Evolutionary conservation across 306 rosid species (phyloP), one percentile per base, ranked within the genome.

Genomic region (Begonia loranthoides): DNA sequence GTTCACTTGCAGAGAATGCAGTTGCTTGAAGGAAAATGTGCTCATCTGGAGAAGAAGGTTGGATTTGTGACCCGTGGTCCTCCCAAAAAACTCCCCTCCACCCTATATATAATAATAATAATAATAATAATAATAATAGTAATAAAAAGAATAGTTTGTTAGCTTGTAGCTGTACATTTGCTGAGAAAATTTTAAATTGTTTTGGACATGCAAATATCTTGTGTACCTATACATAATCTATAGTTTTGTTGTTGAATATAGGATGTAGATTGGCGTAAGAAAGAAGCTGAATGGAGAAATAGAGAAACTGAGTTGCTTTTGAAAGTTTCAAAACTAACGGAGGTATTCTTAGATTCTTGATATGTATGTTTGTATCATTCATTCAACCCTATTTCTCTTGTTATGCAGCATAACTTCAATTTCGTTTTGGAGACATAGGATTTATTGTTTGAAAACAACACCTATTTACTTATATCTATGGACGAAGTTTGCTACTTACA

Each of bases 11-110:
- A 89, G 95, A 77, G 59, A 58, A 84, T 89, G 70, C 59, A 54
- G 52, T 61, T 66, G 4, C 95, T 84, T 40, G 87, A 88, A 74
- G 78, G 51, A 61, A 77, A 70, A 67, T 84, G 95, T 69, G 77
- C 69, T 63, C 64, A 76, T 44, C 78, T 77, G 45, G 83, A 81
- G 70, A 68, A 60, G 52, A 65, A 79, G 97, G 97, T 89, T 73
- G 9, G 68, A 45, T 28, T 28, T 4, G 0, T 28, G 9, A 28
- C 36, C 36, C 0, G 36, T 28, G 8, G 36, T 28, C 36, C 36
- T 28, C 36, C 36, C 5, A 28, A 3, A 0, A 21, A 57, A 10
- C 6, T 13, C 50, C 28, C 4, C 41, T 43, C 48, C 5, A 24
- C 4, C 34, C 34, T 24, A 6, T 3, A 24, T 28, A 28, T 28